Percentiles rank a stretch among this genome's conserved stretches.
Conservation (phyloP, 805 yeast species). For the Cyberlindnera maclurae region DNA sequence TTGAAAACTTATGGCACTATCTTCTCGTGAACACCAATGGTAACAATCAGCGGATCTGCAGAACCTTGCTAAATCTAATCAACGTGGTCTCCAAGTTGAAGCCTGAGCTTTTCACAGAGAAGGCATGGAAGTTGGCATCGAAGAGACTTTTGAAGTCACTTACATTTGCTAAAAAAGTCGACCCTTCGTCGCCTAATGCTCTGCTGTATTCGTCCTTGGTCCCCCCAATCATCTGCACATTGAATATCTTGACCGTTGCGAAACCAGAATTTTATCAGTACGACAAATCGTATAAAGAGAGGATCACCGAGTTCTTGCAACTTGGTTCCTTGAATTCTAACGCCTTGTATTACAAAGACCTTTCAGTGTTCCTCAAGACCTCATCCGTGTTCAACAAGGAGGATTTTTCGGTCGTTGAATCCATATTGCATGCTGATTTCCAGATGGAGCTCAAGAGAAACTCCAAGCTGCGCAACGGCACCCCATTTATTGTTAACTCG, state of each 20-base stretch:
- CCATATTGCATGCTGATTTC: slow-evolving; percentile 25
- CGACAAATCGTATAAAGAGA: slow-evolving; percentile 39
- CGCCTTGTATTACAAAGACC: slow-evolving; percentile 38
- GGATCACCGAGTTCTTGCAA: slow-evolving; percentile 38
- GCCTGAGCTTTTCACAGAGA: slow-evolving; percentile 17
- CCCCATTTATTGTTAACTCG: slow-evolving; percentile 25
- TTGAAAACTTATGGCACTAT: slow-evolving; percentile 40
- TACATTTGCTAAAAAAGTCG: slow-evolving; percentile 23
- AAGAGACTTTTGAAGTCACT: slow-evolving; percentile 29
- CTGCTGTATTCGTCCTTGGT: slow-evolving; percentile 40
- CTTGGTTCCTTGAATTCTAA: slow-evolving; percentile 50
- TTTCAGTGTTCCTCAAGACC: slow-evolving; percentile 19
- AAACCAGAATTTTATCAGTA: slow-evolving; percentile 50
- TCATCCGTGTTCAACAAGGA: slow-evolving; percentile 6
- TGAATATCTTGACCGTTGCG: slow-evolving; percentile 36
- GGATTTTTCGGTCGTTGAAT: slow-evolving; percentile 21
- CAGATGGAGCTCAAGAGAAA: slow-evolving; percentile 23
- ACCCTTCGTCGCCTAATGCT: slow-evolving; percentile 26
- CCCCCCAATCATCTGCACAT: slow-evolving; percentile 41
- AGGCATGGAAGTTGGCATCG: slow-evolving; percentile 26
- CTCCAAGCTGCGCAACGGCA: slow-evolving; percentile 26
- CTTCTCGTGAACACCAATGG: slow-evolving; percentile 27
- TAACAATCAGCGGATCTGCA: slow-evolving; percentile 35
- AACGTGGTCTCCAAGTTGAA: slow-evolving; percentile 24
- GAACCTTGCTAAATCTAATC: slow-evolving; percentile 32